Conservation (phyloP, 2,329 filamentous ascomycete genomes). For the Cercospora nicotianae region DNA sequence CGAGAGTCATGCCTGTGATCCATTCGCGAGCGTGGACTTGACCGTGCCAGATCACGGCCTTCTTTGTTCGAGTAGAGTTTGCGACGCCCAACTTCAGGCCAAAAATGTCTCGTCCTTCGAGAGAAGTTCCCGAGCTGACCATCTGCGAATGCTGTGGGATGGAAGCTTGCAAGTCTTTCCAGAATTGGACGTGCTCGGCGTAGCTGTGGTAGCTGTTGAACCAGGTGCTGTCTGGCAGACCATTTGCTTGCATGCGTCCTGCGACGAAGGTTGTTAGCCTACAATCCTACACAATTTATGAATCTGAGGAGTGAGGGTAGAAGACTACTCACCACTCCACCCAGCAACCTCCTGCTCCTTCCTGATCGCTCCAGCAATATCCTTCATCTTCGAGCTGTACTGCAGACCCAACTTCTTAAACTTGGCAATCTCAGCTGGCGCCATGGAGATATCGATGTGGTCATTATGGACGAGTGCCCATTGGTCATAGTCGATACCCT, state of each 20-base stretch:
- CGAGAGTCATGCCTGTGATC: constrained; percentile 55
- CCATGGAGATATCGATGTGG: constrained; percentile 25
- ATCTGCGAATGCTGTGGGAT: constrained; percentile 52
- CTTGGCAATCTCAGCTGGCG: constrained; percentile 5
- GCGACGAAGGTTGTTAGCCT: background rate
- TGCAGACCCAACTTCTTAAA: constrained; percentile 42
- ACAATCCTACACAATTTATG: background rate
- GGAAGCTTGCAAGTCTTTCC: constrained; percentile 48
- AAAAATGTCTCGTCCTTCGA: constrained; percentile 47
- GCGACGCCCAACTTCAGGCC: constrained; percentile 57
- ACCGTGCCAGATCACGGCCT: constrained; percentile 58
- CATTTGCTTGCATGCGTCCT: constrained; percentile 38
- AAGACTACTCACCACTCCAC: background rate
- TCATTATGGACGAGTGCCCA: constrained; percentile 34
- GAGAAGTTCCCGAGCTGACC: constrained; percentile 52
- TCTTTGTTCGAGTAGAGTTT: constrained; percentile 47
- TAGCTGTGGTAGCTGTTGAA: constrained; percentile 58
- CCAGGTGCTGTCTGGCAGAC: constrained; percentile 45
- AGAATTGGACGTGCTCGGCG: constrained; percentile 53
- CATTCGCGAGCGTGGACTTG: constrained; percentile 63
- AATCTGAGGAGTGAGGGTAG: background rate
- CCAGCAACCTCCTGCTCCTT: background rate
- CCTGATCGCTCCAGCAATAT: constrained; percentile 38
- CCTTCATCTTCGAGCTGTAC: constrained; percentile 49
- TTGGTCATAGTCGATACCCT: constrained; percentile 38